Evolutionary conservation across 768 basidiomycete genomes (phyloP), one percentile per base, ranked within the genome.

Genomic region (Saitozyma podzolica): DNA sequence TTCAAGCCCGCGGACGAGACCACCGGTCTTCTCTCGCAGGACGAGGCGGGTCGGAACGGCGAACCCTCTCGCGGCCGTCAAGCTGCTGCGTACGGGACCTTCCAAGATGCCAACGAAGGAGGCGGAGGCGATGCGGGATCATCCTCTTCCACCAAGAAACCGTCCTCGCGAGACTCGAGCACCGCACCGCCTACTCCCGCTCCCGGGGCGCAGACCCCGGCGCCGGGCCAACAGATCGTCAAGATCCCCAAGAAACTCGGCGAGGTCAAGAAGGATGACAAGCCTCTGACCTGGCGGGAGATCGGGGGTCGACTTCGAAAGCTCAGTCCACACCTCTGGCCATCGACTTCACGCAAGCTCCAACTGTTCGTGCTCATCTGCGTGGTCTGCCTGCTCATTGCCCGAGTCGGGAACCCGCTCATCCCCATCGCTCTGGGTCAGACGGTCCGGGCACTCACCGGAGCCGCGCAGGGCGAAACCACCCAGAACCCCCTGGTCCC

Each of bases 321-420:
- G 52, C 82, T 95, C 48, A 78, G 84, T 13, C 92, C 92, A 1
- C 89, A 89, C 80, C 85, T 95, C 9, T 95, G 92, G 91, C 92
- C 92, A 6, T 83, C 83, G 41, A 88, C 86, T 65, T 85, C 82
- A 64, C 73, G 76, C 40, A 83, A 83, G 61, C 83, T 95, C 5
- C 91, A 93, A 77, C 72, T 88, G 48, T 80, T 89, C 58, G 89
- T 88, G 6, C 84, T 83, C 9, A 56, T 89, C 8, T 92, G 92
- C 75, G 81, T 91, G 43, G 20, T 87, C 40, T 82, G 94, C 59
- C 82, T 97, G 48, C 67, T 89, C 29, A 63, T 90, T 45, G 89
- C 88, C 40, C 89, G 94, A 40, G 78, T 88, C n/a, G 84, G 94
- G 63, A 92, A 89, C 69, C 78, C 88, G 17, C 80, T 86, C 6